These are phyloP conservation scores for Apophysomyces sp. DNA, from an alignment of 371 early-diverging fungal species.

Conservation along the genomic window DNA sequence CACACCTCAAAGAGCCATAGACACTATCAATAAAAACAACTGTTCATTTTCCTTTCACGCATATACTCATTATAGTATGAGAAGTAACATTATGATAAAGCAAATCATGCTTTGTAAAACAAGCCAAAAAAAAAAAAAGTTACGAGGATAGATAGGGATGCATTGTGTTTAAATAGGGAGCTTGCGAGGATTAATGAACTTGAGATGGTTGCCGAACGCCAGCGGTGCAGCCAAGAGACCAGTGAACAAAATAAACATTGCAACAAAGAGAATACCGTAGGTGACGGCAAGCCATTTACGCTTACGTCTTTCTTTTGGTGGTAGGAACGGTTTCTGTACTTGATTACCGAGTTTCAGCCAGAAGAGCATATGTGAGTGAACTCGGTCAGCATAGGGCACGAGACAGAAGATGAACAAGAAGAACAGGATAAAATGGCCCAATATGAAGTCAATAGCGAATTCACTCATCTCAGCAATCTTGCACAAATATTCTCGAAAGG, in stretches of 20 bases:
- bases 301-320: slow-evolving; percentile 58
- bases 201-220: slow-evolving; percentile 32
- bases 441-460: slow-evolving; percentile 80
- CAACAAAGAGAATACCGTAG: slow-evolving; percentile 71
- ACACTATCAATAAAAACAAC: not conserved
- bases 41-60: not conserved
- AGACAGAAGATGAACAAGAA: slow-evolving; percentile 67
- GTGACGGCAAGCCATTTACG: slow-evolving; percentile 64
- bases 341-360: slow-evolving; percentile 83
- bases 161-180: slow-evolving; percentile 25
- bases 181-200: slow-evolving; percentile 23
- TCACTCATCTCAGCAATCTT: slow-evolving; percentile 86
- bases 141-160: not conserved
- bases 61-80: not conserved
- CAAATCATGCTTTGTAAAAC: too few species aligned
- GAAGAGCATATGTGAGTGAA: slow-evolving; percentile 82
- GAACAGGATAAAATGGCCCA: slow-evolving; percentile 78
- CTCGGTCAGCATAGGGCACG: slow-evolving; percentile 73
- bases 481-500: slow-evolving; percentile 73
- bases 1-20: not conserved
- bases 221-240: slow-evolving; percentile 64
- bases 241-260: slow-evolving; percentile 57
- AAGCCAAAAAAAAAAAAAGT: not conserved
- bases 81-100: too few species aligned
- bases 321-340: slow-evolving; percentile 76